phyloP scores from a whole-genome alignment of 1,139 yeast genomes.

The Kodamaea sp. region DNA sequence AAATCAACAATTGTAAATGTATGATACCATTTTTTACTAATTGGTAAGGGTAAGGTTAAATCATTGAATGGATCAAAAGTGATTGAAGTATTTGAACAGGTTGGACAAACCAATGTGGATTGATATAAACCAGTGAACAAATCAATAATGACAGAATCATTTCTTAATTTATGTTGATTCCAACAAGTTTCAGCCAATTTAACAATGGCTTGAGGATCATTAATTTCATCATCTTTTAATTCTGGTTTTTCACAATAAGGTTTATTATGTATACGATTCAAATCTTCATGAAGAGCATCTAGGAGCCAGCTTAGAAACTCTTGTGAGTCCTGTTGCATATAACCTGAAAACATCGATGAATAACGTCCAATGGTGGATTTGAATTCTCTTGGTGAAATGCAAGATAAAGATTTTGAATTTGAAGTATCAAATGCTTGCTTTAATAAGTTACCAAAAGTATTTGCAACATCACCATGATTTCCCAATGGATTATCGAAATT shows the following conservation, averaged over 20 bases:
- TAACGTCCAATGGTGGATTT: constrained; percentile 75
- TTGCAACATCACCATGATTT: constrained; percentile 75
- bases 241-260: constrained; percentile 93
- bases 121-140: constrained; percentile 87
- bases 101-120: constrained; percentile 86
- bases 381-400: constrained; percentile 67
- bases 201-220: constrained; percentile 51
- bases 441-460: constrained; percentile 64
- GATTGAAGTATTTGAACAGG: constrained; percentile 72
- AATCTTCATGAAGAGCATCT: constrained; percentile 92
- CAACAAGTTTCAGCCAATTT: constrained; percentile 74
- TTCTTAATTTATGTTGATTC: constrained; percentile 74
- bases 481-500: constrained; percentile 83
- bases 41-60: constrained; percentile 84
- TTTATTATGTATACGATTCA: constrained; percentile 74
- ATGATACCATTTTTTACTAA: constrained; percentile 69
- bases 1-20: constrained; percentile 61
- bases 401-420: constrained; percentile 8
- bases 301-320: constrained; percentile 86
- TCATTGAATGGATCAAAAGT: constrained; percentile 96
- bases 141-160: constrained; percentile 82
- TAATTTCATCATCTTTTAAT: constrained; percentile 55
- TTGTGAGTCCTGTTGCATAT: constrained; percentile 93
- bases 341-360: constrained; percentile 81
- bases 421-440: constrained; percentile 50